Evolutionary conservation across 305 asterid genomes (phyloP), one percentile per base, ranked within the genome.

Genomic region (Rubia tinctorum): DNA sequence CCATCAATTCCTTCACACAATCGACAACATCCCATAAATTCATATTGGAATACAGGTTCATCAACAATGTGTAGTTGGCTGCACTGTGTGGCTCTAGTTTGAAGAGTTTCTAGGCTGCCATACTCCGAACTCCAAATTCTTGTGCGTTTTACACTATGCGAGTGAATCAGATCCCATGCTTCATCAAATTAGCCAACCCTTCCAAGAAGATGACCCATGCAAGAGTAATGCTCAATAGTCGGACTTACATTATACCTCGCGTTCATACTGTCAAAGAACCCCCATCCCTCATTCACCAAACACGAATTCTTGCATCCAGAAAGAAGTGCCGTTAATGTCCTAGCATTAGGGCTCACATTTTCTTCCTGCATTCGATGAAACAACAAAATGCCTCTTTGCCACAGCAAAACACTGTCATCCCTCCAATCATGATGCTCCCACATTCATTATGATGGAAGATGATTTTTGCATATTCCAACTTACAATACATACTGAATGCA

Each of bases 181-280:
- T 88, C 90, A 20, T 88, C 91, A 42, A 88, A 83, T 72, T 84
- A 88, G 13, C 94, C 90, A 11, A 75, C 82, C 80, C 84, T 80
- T 81, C 88, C 94, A 40, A 86, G 87, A 34, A 88, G 88, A 81
- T 88, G 91, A 78, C 86, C 89, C 90, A 88, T 86, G 76, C 90
- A 86, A 20, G 90, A 88, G 71, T 82, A 84, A 78, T 88, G 92
- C 78, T 88, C 85, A 53, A 86, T 84, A 53, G 87, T 81, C 23
- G 90, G 92, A 63, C 20, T 68, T 74, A 82, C 81, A 27, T 84
- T 82, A 49, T 79, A 76, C 56, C 83, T 72, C 13, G 62, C 66
- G 74, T 67, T 80, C 87, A 84, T 86, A 60, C 73, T 76, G 77
- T 88, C 90, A 51, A 88, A 85, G 68, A 71, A 80, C 77, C 69